Evolutionary conservation across 192 early-diverging fungal species (phyloP).

Genomic region (Gonapodya prolifera): DNA sequence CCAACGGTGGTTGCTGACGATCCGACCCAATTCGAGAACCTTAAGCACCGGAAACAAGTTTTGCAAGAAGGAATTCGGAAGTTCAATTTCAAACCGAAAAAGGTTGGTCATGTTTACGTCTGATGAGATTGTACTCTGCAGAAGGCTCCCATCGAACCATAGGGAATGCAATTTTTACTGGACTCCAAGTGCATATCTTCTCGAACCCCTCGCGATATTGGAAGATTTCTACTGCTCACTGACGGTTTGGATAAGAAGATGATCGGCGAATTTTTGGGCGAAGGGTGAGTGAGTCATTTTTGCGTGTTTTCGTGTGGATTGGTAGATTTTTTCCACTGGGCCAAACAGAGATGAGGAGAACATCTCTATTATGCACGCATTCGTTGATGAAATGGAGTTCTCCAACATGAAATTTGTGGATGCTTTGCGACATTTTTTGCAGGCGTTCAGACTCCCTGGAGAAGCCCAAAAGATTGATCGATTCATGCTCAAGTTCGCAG

Average conservation of each 20-base stretch:
- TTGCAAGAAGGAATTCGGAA: conserved; percentile 61
- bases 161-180: conserved; percentile 66
- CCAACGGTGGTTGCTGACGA: conserved; percentile 41
- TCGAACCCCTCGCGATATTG: conserved; percentile 58
- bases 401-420: conserved; percentile 54
- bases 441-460: conserved; percentile 81
- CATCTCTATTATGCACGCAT: conserved; percentile 93
- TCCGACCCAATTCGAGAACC: conserved; percentile 67
- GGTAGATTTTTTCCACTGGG: neutral
- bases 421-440: conserved; percentile 70
- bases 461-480: conserved; percentile 94
- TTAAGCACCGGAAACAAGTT: conserved; percentile 77
- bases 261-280: conserved; percentile 87
- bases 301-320: conserved; percentile 4
- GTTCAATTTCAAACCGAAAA: conserved; percentile 84
- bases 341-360: conserved; percentile 61
- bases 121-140: conserved; percentile 8
- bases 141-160: neutral
- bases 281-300: conserved; percentile 40
- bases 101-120: conserved; percentile 13
- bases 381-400: conserved; percentile 86
- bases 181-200: conserved; percentile 51
- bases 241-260: conserved; percentile 77
- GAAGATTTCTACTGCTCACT: conserved; percentile 54
- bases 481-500: conserved; percentile 96